Base-by-base conservation (phyloP, 352 stramenopile genomes). In the Globisporangium uncinulatum region DNA sequence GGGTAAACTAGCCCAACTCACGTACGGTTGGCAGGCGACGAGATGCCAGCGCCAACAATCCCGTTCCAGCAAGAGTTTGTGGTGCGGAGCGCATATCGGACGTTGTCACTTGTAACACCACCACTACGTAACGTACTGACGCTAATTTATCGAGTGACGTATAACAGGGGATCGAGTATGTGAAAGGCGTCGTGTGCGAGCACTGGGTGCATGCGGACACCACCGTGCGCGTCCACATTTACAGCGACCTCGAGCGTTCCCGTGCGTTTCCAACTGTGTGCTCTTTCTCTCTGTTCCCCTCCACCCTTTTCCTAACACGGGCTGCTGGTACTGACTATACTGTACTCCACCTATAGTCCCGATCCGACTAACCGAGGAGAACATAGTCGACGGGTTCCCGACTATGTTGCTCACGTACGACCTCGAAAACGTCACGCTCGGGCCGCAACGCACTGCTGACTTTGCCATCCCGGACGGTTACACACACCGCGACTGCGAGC, bases 381-480 rank as follows among this genome's bases (percentile, higher is more conserved):
- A 72, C 53, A 20, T 79, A 42, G 56, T 87, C 15, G 60, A 70
- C 56, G 69, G 70, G 2, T 54, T 72, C 11, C 73, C 74, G 6
- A 81, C 57, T 36, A 70, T 85, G 61, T 56, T 86, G 60, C 65
- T 88, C 37, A 90, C 76, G 4, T 90, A 80, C 57, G 78, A 90
- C 39, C 56, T 88, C 50, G 51, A 71, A 15, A 66, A 89, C 44
- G 51, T 90, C 17, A 67, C 67, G 3, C 52, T 90, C 2, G 73
- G 74, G 0, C 62, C 80, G 10, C 80, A 90, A 59, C 62, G 76
- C 36, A 36, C 66, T 14, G 67, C 58, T 1, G 66, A 71, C 32
- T 87, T 88, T 51, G 56, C 56, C 0, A 83, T 91, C 51, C 81
- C 78, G 0, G 71, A 71, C 49, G 75, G 75, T n/a, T 89, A 86